phyloP scores from a whole-genome alignment of 2,329 filamentous ascomycete genomes.

The Penicillium sclerotiorum region DNA sequence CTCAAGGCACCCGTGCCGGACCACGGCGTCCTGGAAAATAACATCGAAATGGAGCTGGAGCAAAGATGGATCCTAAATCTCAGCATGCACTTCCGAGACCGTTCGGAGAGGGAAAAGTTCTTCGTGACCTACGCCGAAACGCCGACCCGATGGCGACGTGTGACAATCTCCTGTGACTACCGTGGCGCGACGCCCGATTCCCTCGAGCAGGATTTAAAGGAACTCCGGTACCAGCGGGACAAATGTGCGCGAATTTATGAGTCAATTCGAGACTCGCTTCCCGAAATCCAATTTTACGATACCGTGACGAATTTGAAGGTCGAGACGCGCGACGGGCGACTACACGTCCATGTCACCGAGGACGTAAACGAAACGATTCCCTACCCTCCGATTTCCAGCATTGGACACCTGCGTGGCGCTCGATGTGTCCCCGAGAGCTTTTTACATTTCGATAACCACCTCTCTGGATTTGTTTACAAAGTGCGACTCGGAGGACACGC shows the following conservation, averaged over 20 bases:
- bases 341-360: slow-evolving; percentile 97
- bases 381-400: slow-evolving; percentile 73
- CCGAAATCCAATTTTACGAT: slow-evolving; percentile 94
- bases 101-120: slow-evolving; percentile 92
- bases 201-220: slow-evolving; percentile 78
- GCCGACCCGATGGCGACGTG: slow-evolving; percentile 76
- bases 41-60: slow-evolving; percentile 79
- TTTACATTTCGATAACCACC: slow-evolving; percentile 83
- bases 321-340: slow-evolving; percentile 79
- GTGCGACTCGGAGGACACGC: slow-evolving; percentile 68
- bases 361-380: slow-evolving; percentile 93
- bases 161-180: slow-evolving; percentile 95
- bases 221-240: slow-evolving; percentile 80
- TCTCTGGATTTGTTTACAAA: slow-evolving; percentile 97
- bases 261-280: slow-evolving; percentile 85
- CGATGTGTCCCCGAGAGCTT: slow-evolving; percentile 68
- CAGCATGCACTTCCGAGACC: slow-evolving; percentile 97
- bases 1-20: slow-evolving; percentile 24
- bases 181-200: slow-evolving; percentile 77
- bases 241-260: slow-evolving; percentile 94
- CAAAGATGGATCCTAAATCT: slow-evolving; percentile 92
- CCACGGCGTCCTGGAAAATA: too few species aligned
- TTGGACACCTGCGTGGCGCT: slow-evolving; percentile 66
- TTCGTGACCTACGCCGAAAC: slow-evolving; percentile 91
- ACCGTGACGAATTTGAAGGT: slow-evolving; percentile 96